Conservation (phyloP, 2,329 filamentous ascomycete species). For the Leptoxyphium fumago region DNA sequence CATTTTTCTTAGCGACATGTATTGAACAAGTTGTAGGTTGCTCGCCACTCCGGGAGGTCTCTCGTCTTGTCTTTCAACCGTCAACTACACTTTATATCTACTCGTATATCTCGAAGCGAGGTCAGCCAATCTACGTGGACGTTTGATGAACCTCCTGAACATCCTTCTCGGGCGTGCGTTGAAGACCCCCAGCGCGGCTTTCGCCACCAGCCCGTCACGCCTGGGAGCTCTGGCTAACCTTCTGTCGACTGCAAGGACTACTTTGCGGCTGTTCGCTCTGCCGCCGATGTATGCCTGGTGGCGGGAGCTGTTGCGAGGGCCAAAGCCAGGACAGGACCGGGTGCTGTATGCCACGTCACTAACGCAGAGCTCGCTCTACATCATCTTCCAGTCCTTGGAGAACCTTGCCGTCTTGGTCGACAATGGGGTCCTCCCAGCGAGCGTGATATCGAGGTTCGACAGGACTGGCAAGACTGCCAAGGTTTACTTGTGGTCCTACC, state of each 20-base stretch:
- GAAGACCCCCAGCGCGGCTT: slow-evolving; percentile 11
- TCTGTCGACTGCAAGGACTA: slow-evolving; percentile 28
- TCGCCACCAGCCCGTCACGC: slow-evolving; percentile 11
- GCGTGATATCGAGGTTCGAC: slow-evolving; percentile 20
- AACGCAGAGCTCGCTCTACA: slow-evolving; percentile 28
- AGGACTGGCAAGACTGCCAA: slow-evolving; percentile 20
- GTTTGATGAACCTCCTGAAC: slow-evolving; percentile 21
- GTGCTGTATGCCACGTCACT: slow-evolving; percentile 28
- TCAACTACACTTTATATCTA: slow-evolving; percentile 33
- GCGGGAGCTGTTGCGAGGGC: slow-evolving; percentile 25
- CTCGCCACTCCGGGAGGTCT: slow-evolving; percentile 30
- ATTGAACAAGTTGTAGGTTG: slow-evolving; percentile 19
- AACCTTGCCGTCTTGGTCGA: slow-evolving; percentile 30
- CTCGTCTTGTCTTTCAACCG: slow-evolving; percentile 30
- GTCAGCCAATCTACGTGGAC: slow-evolving; percentile 19
- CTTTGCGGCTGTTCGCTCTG: slow-evolving; percentile 28
- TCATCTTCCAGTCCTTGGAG: slow-evolving; percentile 29
- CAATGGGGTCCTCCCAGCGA: slow-evolving; percentile 22
- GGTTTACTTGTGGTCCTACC: slow-evolving; percentile 27
- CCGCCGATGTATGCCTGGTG: slow-evolving; percentile 32
- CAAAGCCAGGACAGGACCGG: slow-evolving; percentile 26
- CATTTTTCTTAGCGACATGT: not conserved
- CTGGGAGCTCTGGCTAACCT: slow-evolving; percentile 23
- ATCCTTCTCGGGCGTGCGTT: slow-evolving; percentile 11
- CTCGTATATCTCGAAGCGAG: slow-evolving; percentile 29